Base-by-base conservation (phyloP, 305 asterid genomes). In the Ilex paraguariensis region DNA sequence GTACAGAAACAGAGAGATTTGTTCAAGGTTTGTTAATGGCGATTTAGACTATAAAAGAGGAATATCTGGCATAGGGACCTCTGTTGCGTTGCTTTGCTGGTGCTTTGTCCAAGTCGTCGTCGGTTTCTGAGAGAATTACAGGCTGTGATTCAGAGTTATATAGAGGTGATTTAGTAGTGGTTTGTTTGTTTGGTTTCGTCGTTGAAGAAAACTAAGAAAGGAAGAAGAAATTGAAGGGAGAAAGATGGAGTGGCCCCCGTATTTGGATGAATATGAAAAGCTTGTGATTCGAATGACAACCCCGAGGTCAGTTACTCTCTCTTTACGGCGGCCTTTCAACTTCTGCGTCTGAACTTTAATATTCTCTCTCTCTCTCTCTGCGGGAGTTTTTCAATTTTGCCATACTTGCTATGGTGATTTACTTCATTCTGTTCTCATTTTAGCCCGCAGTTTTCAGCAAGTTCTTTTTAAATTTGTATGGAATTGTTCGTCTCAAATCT, bases 201-300 rank as follows among this genome's bases (percentile, higher is more conserved):
- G 9, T n/a, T 3, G 15, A 50, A 50, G 54, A 50, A 50, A 52
- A 52, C 10, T 39, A 64, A 49, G 44, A 39, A 17, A 44, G 17
- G 48, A 13, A 33, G 14, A 58, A 45, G 28, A 21, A 12, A 15
- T n/a, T 11, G 13, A 54, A 15, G 11, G 14, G 12, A 17, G 46
- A 46, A 74, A 28, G 16, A 89, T 87, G 95, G 89, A 83, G 95
- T 82, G 97, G 87, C 87, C 82, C 33, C 63, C 90, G 14, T 76
- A 77, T 79, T 58, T 84, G 69, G 97, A 92, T 81, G 98, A 92
- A 74, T 92, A 87, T 46, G 96, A 90, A 51, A 92, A 92, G 73
- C 98, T 92, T 68, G 79, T 92, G 44, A 68, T 77, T 68, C 87
- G 97, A 54, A 90, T 92, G 98, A 84, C 82, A 56, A 87, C 91